Evolutionary conservation across 331 rosid species (phyloP).

Genomic region (Quercus tomentella): DNA sequence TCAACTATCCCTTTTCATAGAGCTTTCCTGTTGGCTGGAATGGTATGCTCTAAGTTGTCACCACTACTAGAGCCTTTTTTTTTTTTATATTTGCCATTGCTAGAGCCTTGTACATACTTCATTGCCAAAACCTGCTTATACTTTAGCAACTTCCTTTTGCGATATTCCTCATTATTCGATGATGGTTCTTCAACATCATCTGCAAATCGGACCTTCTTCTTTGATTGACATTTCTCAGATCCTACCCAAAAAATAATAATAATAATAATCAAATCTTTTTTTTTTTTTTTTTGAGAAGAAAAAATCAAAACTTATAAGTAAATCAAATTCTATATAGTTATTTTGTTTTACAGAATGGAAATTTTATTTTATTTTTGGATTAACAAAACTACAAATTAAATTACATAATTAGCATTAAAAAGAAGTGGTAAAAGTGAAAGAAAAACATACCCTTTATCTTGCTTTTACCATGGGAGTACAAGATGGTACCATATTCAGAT

Average conservation of each 20-base stretch:
- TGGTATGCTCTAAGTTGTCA: conserved; percentile 27
- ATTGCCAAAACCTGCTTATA: not conserved
- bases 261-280: too few species aligned
- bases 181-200: conserved; percentile 40
- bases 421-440: not conserved
- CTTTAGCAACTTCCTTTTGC: conserved; percentile 7
- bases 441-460: not conserved
- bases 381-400: not conserved
- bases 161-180: conserved; percentile 31
- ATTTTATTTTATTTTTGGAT: too few species aligned
- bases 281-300: not conserved
- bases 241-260: conserved; percentile 7
- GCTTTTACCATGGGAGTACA: not conserved
- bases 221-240: conserved; percentile 26
- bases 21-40: conserved; percentile 68
- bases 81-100: too few species aligned
- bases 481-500: conserved; percentile 29
- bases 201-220: conserved; percentile 71
- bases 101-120: not conserved
- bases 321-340: not conserved
- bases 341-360: too few species aligned
- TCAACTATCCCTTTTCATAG: conserved; percentile 47
- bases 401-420: not conserved
- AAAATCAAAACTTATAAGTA: not conserved
- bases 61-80: not conserved